Conservation (phyloP, 2,329 filamentous ascomycete genomes). For the Xylariaceae sp. region DNA sequence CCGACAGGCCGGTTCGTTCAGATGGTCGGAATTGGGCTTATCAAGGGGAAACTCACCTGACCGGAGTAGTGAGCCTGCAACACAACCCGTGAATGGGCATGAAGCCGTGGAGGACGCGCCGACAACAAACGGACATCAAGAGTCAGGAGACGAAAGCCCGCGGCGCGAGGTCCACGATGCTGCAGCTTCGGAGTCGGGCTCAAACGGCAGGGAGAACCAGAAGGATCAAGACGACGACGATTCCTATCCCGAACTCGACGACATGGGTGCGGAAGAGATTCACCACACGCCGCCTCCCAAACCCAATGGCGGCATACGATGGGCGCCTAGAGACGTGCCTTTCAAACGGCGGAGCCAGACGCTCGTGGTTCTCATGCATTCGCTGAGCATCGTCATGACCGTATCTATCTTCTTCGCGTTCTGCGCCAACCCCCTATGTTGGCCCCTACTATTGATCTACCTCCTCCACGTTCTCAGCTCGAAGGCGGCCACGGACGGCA, state of each 20-base stretch:
- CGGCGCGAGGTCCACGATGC: conserved; percentile 15
- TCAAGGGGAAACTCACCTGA: conserved; percentile 13
- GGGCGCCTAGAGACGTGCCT: conserved; percentile 74
- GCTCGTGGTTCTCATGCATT: conserved; percentile 69
- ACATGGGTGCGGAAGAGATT: conserved; percentile 29
- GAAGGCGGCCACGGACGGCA: conserved; percentile 69
- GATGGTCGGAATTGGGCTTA: not conserved
- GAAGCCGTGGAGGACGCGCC: not conserved
- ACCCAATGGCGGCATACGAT: conserved; percentile 58
- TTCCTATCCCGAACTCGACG: conserved; percentile 33
- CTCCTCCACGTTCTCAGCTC: conserved; percentile 79
- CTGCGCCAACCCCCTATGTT: conserved; percentile 84
- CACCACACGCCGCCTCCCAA: conserved; percentile 24
- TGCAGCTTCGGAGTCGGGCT: conserved; percentile 18
- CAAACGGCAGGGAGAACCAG: conserved; percentile 9
- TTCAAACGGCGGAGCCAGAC: conserved; percentile 70
- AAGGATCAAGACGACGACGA: conserved; percentile 28
- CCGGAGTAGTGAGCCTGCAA: conserved; percentile 1
- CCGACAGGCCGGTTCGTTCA: not conserved
- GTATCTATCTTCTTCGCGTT: conserved; percentile 84
- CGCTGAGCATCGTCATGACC: conserved; percentile 62
- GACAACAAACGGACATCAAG: not conserved
- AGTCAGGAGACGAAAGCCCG: not conserved
- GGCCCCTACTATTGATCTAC: conserved; percentile 74
- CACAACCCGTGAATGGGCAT: not conserved